phyloP scores from a whole-genome alignment of 1,284 basidiomycete species.

The Volvariella surrecta region DNA sequence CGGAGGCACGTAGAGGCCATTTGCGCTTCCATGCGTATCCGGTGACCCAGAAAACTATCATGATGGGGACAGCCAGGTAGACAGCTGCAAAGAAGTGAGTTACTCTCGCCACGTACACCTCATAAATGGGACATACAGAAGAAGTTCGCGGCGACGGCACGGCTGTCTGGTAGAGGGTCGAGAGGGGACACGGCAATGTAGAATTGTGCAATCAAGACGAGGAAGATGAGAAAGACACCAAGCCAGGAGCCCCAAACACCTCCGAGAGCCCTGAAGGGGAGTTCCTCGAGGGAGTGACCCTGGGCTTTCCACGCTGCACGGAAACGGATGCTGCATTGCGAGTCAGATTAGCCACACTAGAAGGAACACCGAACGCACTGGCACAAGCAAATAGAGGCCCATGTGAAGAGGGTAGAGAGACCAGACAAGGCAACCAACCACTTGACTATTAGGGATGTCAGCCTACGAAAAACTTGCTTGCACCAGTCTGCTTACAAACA shows the following conservation, averaged over 20 bases:
- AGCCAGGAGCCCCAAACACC: conserved; percentile 35
- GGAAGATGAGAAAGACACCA: conserved; percentile 26
- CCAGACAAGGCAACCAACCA: conserved; percentile 36
- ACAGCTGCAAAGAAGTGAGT: conserved; percentile 15
- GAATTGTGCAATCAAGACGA: conserved; percentile 36
- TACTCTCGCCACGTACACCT: not conserved
- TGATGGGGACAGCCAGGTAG: conserved; percentile 29
- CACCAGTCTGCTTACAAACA: conserved; percentile 25
- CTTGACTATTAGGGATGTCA: conserved; percentile 19
- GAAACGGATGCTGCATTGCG: conserved; percentile 28
- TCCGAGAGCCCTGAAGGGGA: conserved; percentile 32
- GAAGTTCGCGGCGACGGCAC: conserved; percentile 23
- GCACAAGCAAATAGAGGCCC: conserved; percentile 35
- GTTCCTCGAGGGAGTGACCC: conserved; percentile 34
- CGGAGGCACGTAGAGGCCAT: conserved; percentile 23
- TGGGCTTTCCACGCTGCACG: conserved; percentile 31
- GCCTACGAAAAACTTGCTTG: not conserved
- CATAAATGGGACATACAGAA: conserved; percentile 22
- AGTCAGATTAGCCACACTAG: not conserved
- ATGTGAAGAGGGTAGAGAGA: conserved; percentile 35
- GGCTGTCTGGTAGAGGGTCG: conserved; percentile 21
- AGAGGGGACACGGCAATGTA: conserved; percentile 34
- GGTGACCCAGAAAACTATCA: conserved; percentile 27
- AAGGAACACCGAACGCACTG: conserved; percentile 21
- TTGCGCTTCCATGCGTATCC: conserved; percentile 32